These are phyloP conservation scores for Caloboletus firmus DNA, from an alignment of 1,284 basidiomycete genomes.

Conservation along the genomic window DNA sequence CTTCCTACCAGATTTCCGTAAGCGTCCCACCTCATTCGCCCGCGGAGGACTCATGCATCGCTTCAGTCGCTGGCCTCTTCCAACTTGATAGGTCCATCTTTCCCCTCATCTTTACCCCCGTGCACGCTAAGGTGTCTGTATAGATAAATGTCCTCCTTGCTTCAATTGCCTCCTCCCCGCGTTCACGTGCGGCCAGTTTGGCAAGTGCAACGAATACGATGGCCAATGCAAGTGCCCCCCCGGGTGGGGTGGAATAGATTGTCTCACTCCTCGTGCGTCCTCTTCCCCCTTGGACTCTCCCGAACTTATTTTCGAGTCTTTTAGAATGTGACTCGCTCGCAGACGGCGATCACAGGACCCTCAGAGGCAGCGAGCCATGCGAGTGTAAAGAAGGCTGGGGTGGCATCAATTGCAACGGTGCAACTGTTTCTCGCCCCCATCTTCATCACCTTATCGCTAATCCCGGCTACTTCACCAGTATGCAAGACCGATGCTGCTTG, in stretches of 20 bases:
- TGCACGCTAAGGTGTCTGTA: not conserved
- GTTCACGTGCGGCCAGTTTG: slow-evolving; percentile 73
- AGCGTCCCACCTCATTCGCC: slow-evolving; percentile 3
- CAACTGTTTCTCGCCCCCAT: slow-evolving; percentile 22
- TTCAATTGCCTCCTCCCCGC: slow-evolving; percentile 76
- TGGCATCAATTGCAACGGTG: slow-evolving; percentile 96
- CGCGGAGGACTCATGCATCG: slow-evolving; percentile 9
- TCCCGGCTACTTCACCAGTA: slow-evolving; percentile 48
- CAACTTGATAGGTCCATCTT: slow-evolving; percentile 16
- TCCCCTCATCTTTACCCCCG: not conserved
- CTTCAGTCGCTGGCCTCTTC: slow-evolving; percentile 26
- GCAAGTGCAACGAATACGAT: slow-evolving; percentile 74
- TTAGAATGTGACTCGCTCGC: slow-evolving; percentile 88
- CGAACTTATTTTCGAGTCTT: slow-evolving; percentile 3
- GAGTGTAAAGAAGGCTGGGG: slow-evolving; percentile 93
- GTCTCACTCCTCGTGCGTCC: slow-evolving; percentile 65
- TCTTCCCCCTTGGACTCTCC: not conserved
- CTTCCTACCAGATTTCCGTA: slow-evolving; percentile 32
- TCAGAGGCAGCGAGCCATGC: slow-evolving; percentile 78
- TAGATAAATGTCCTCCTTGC: slow-evolving; percentile 56
- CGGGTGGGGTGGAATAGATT: slow-evolving; percentile 84
- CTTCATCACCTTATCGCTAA: not conserved
- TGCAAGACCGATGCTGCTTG: slow-evolving; percentile 84
- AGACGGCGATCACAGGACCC: slow-evolving; percentile 82
- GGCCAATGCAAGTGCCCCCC: slow-evolving; percentile 80